Base-by-base conservation (phyloP, 495 filamentous ascomycete species). In the Opeltia flavorubescens region DNA sequence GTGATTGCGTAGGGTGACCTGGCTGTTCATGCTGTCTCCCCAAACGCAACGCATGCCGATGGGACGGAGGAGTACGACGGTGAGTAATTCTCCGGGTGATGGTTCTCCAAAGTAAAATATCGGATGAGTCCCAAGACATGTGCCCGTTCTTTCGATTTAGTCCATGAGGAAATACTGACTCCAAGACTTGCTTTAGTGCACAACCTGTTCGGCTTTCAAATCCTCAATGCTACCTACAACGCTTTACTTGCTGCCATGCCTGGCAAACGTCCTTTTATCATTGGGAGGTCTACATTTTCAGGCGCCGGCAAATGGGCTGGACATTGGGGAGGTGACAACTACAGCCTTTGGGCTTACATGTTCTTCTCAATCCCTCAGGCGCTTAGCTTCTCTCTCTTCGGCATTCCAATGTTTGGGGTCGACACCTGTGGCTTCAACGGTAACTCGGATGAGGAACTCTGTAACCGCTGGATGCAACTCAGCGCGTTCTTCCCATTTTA, bases 251-350 rank as follows among this genome's bases (percentile, higher is more conserved):
- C 64, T 15, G 63, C 87, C 7, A 75, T 75, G 52, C 71, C 77
- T 0, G 66, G 57, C 11, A 82, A 84, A 55, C 77, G 86, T 0
- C 86, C 86, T 0, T 89, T 94, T 63, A 84, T 93, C 58, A 89
- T 94, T 51, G 83, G 82, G 1, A 80, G 86, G 34, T 84, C 80
- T 42, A 91, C 86, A 3, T 89, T 89, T 56, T 75, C 82, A 12
- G 86, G 86, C 4, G 74, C 74, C 4, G 86, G 86, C n/a, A 77
- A 76, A 59, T 84, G 72, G 72, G 83, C 84, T 2, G 86, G 83
- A 15, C 86, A 94, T 59, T 94, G 86, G 86, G 85, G 85, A 12
- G 86, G 86, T 8, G 86, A 93, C 58, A 93, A 94, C 56, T 64
- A 65, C 31, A 79, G 77, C 4, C 65, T 70, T 12, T 91, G 79